These are phyloP conservation scores for Amauroascus niger DNA, from an alignment of 2,329 filamentous ascomycete genomes.

Conservation along the genomic window DNA sequence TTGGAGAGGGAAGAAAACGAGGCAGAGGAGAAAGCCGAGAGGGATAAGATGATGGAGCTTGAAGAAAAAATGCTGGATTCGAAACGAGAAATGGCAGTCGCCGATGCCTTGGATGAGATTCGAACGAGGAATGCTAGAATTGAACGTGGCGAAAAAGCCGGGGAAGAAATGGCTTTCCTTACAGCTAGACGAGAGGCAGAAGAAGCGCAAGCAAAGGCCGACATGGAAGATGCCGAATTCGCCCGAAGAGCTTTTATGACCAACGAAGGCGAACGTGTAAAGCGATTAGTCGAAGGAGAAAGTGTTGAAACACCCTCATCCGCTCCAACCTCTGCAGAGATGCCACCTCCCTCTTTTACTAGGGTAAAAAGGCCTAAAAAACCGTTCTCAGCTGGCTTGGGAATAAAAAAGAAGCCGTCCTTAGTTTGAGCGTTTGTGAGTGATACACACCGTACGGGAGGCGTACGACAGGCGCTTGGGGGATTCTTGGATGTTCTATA, in stretches of 20 bases:
- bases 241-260: conserved; percentile 68
- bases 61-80: conserved; percentile 91
- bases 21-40: conserved; percentile 56
- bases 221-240: conserved; percentile 73
- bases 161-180: conserved; percentile 43
- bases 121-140: conserved; percentile 80
- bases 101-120: conserved; percentile 92
- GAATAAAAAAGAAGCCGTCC: conserved; percentile 75
- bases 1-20: conserved; percentile 65
- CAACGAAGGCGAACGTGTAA: conserved; percentile 47
- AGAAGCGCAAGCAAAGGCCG: conserved; percentile 52
- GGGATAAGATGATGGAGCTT: conserved; percentile 88
- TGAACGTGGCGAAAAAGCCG: conserved; percentile 62
- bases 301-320: conserved; percentile 27
- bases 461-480: background rate
- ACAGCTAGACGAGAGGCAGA: conserved; percentile 47
- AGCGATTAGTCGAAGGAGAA: conserved; percentile 45
- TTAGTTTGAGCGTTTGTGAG: conserved; percentile 37
- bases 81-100: conserved; percentile 90
- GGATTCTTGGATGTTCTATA: background rate
- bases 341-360: conserved; percentile 58
- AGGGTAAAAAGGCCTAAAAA: conserved; percentile 79
- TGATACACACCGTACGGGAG: background rate
- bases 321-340: conserved; percentile 27
- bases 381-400: conserved; percentile 61